phyloP scores from a whole-genome alignment of 768 basidiomycete species.

The Psilocybe azurescens region DNA sequence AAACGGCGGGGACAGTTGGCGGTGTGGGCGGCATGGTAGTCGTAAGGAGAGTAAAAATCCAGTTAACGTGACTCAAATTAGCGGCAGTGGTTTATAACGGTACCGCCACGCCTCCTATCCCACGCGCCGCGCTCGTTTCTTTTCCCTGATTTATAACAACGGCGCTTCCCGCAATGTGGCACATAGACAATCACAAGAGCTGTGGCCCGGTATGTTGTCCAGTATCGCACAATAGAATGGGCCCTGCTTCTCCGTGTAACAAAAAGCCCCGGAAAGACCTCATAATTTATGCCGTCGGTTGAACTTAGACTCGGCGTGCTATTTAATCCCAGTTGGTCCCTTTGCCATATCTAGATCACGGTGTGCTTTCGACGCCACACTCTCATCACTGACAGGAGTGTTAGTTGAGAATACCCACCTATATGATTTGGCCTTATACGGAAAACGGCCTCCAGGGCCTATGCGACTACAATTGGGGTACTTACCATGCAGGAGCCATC shows the following conservation, averaged over 20 bases:
- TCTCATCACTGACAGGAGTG: no score
- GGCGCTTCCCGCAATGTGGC: not conserved
- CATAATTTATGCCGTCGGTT: not conserved
- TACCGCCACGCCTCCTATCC: conserved; percentile 29
- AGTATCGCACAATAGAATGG: no score
- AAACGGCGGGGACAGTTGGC: conserved; percentile 32
- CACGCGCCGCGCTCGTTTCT: conserved; percentile 25
- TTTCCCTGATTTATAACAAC: conserved; percentile 7
- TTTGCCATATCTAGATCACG: not conserved
- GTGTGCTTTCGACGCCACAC: no score
- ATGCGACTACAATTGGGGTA: no score
- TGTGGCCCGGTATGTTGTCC: not conserved
- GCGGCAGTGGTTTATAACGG: conserved; percentile 23
- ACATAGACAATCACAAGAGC: not conserved
- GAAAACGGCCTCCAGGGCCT: not conserved
- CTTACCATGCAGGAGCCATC: not conserved
- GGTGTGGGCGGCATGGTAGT: conserved; percentile 38
- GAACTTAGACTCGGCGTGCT: not conserved
- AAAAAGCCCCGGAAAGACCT: no score
- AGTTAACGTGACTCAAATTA: conserved; percentile 26
- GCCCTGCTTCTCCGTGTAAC: no score
- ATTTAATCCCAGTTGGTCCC: not conserved
- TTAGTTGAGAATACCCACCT: no score
- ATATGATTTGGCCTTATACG: not conserved
- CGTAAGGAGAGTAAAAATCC: conserved; percentile 19